Evolutionary conservation across 176 grass and related monocot genomes (phyloP).

Genomic region (Pontederia crassipes): DNA sequence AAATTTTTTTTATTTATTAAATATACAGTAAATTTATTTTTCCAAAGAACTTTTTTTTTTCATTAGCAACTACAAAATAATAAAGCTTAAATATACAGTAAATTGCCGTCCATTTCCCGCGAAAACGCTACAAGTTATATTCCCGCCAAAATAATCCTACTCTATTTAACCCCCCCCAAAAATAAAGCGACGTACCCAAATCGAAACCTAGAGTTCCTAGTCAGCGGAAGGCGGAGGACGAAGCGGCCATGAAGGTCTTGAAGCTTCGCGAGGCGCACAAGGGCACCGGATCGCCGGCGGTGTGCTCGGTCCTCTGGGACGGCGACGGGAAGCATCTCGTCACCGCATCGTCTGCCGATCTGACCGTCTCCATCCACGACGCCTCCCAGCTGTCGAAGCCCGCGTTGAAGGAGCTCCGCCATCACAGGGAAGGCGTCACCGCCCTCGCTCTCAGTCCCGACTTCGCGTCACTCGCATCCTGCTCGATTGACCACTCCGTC

Average conservation of each 20-base stretch:
- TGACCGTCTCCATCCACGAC: constrained; percentile 58
- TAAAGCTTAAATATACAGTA: no score
- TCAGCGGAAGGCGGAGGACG: neutral
- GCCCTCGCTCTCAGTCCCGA: constrained; percentile 56
- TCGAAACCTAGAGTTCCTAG: neutral
- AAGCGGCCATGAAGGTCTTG: constrained; percentile 46
- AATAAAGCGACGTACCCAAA: neutral
- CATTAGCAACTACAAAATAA: no score
- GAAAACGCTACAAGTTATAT: neutral
- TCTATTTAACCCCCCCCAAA: neutral
- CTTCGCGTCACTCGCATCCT: constrained; percentile 46
- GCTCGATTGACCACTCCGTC: constrained; percentile 85
- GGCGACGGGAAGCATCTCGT: constrained; percentile 41
- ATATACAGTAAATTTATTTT: no score
- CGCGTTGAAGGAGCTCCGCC: constrained; percentile 28
- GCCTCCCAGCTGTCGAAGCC: constrained; percentile 16
- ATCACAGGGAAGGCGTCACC: constrained; percentile 82
- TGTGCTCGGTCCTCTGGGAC: constrained; percentile 62
- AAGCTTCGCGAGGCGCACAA: constrained; percentile 91
- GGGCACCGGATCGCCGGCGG: constrained; percentile 22
- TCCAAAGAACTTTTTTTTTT: no score
- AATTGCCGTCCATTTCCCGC: no score
- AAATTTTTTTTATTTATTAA: no score
- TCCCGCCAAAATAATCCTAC: constrained; percentile 5
- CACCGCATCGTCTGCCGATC: constrained; percentile 56